phyloP scores from a whole-genome alignment of 768 basidiomycete genomes.

The Rhizopogon salebrosus region DNA sequence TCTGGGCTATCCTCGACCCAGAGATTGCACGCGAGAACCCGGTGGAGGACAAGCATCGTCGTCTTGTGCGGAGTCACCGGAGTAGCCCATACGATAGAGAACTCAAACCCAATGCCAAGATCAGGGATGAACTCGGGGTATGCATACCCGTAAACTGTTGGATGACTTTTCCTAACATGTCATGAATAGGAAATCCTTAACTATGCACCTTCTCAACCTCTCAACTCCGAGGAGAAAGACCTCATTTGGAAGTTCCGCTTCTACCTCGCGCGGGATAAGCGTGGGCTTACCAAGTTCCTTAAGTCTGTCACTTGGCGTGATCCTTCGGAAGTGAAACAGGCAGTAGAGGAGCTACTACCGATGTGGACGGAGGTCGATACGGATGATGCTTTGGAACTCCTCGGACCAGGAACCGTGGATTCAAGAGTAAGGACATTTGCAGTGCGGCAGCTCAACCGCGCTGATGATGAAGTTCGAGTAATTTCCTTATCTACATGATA shows the following conservation, averaged over 20 bases:
- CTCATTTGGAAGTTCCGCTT: constrained; percentile 99
- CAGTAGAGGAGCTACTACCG: constrained; percentile 91
- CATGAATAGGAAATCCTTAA: constrained; percentile 71
- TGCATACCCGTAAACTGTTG: constrained; percentile 17
- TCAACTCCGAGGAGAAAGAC: constrained; percentile 92
- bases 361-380: constrained; percentile 97
- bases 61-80: constrained; percentile 89
- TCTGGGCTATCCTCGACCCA: constrained; percentile 90
- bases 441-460: constrained; percentile 82
- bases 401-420: constrained; percentile 86
- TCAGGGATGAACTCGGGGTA: constrained; percentile 89
- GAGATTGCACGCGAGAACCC: constrained; percentile 91
- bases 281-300: constrained; percentile 94
- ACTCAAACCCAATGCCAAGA: constrained; percentile 94
- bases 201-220: constrained; percentile 82
- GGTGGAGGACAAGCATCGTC: constrained; percentile 94
- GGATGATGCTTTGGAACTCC: constrained; percentile 91
- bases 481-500: not conserved
- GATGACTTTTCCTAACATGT: not conserved
- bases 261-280: constrained; percentile 87
- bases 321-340: constrained; percentile 93
- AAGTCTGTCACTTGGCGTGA: constrained; percentile 98
- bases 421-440: constrained; percentile 93
- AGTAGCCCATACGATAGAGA: constrained; percentile 94
- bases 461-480: constrained; percentile 84